A percentile compares a stretch with the other conserved stretches of the same genome.
phyloP scores from a whole-genome alignment of 331 rosid genomes.

The Pyracantha coccinea region DNA sequence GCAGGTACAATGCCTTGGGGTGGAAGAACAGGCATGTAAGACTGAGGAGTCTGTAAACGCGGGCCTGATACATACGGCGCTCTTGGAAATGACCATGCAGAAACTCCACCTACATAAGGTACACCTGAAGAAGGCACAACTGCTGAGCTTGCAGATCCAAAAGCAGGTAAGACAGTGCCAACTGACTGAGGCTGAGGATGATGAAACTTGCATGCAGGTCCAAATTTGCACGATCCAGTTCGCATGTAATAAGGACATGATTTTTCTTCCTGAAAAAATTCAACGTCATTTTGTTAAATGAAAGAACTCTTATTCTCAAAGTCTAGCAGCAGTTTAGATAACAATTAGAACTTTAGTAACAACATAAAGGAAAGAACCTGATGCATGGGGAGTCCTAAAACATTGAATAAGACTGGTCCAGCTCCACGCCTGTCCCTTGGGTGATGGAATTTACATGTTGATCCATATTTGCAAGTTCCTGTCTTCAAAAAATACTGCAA shows the following conservation, averaged over 20 bases:
- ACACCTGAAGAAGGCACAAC: constrained; percentile 49
- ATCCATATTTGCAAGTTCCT: constrained; percentile 94
- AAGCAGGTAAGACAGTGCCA: constrained; percentile 43
- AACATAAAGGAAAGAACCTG: constrained; percentile 40
- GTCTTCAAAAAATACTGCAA: constrained; percentile 95
- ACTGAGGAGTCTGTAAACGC: constrained; percentile 38
- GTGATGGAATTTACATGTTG: constrained; percentile 96
- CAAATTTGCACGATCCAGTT: constrained; percentile 80
- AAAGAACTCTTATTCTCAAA: not conserved
- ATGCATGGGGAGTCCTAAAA: constrained; percentile 87
- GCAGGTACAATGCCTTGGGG: constrained; percentile 62
- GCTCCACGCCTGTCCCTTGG: constrained; percentile 96
- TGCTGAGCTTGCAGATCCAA: constrained; percentile 37
- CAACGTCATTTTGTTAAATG: not conserved
- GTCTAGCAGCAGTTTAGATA: not conserved
- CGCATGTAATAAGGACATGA: constrained; percentile 86
- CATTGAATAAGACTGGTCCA: constrained; percentile 67
- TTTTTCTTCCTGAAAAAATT: constrained; percentile 62
- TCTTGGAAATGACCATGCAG: constrained; percentile 68
- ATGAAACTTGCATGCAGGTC: constrained; percentile 90
- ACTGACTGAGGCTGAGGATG: constrained; percentile 72
- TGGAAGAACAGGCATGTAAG: constrained; percentile 63
- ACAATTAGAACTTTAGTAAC: not conserved
- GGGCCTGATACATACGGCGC: constrained; percentile 54
- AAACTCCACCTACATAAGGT: constrained; percentile 56